phyloP scores from a whole-genome alignment of 257 asterid species.

The Solanum paucissectum region DNA sequence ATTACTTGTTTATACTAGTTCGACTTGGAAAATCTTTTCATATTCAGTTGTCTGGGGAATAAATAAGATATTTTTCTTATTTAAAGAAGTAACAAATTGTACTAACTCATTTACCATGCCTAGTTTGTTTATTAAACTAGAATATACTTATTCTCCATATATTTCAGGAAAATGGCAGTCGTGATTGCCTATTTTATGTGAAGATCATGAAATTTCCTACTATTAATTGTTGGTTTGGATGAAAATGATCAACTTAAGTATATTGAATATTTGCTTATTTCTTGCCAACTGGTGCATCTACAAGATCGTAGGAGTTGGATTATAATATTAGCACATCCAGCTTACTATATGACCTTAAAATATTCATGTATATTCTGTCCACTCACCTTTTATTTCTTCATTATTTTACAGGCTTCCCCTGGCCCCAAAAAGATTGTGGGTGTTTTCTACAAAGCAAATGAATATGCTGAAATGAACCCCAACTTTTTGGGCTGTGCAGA shows the following conservation, averaged over 20 bases:
- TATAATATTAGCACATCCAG: neutral
- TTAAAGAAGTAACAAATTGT: neutral
- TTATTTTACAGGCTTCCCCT: conserved; percentile 49
- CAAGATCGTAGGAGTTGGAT: neutral
- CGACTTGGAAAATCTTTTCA: neutral
- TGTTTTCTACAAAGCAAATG: conserved; percentile 81
- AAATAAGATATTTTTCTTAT: neutral
- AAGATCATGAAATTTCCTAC: neutral
- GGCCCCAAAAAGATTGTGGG: conserved; percentile 98
- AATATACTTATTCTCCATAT: neutral
- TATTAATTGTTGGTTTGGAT: neutral
- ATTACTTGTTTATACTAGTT: neutral
- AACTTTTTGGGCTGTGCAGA: conserved; percentile 81
- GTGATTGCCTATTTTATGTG: neutral
- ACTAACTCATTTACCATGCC: neutral
- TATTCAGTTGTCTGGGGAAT: neutral
- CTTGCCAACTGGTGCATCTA: neutral
- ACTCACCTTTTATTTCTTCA: neutral
- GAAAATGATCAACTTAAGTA: neutral
- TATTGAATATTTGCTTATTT: neutral
- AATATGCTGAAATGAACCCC: conserved; percentile 86
- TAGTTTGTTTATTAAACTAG: neutral
- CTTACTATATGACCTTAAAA: neutral
- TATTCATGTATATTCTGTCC: neutral
- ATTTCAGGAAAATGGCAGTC: neutral